Base-by-base conservation (phyloP, 2,329 filamentous ascomycete genomes). In the Colletotrichum magnum region DNA sequence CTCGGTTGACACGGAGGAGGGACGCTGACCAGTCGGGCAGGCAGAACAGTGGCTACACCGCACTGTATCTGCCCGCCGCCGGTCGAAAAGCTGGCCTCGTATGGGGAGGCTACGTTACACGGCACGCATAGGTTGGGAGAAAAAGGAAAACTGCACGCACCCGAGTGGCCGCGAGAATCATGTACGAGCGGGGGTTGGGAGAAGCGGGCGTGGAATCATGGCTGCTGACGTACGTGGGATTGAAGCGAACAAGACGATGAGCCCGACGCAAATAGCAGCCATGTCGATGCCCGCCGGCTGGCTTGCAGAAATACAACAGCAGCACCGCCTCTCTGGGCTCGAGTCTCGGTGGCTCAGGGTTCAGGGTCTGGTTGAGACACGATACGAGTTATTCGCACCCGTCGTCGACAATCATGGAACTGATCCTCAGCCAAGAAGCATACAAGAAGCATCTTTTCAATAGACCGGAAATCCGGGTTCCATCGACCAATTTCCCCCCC, bases 51-150 rank as follows among this genome's bases (percentile, higher is more conserved):
- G 51, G 75, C 73, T 69, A 72, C 73, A 74, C 72, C 51, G 62
- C 61, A 59, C 69, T 75, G 74, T 71, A 63, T 43, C 67, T 74
- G 64, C 73, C 75, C 80, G 79, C 74, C 72, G 72, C 77, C 74
- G 75, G 73, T 78, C 77, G 77, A 78, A 73, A 77, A 79, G 32
- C 12, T 73, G 75, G 72, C 74, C 77, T 81, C 77, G 79, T 79
- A 80, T 78, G 78, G 67, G 61, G 54, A 26, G 60, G 56, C 54
- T 71, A 9, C 32, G 72, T 67, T 32, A 36, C 32, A 63, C 67
- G 59, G 21, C 48, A 57, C 43, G 59, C 58, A 63, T 66, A 67
- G 36, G 47, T 63, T 57, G 69, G 48, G 43, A 57, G 61, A 41
- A 52, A n/a, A 57, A 65, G 26, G 41, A 50, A 6, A 52, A n/a